Evolutionary conservation across 495 filamentous ascomycete genomes (phyloP), one percentile per base, ranked within the genome.

Genomic region (Aspergillus affinis): DNA sequence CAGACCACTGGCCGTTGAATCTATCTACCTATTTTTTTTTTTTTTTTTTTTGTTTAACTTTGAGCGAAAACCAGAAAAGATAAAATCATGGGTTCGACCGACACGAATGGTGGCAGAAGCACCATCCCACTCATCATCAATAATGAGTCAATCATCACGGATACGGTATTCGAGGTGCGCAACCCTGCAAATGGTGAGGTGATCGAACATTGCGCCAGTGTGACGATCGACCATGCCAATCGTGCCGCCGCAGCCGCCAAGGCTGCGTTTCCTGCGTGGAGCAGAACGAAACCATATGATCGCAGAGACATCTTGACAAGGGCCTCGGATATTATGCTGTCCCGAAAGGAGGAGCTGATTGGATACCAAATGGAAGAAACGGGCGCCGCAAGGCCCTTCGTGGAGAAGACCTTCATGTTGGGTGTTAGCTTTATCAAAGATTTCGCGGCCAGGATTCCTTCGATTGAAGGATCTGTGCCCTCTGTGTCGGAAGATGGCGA

Each of bases 251-350:
- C 61, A 13, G 78, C 87, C 2, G 90, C 91, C 0, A 75, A 85
- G 41, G 78, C 78, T 10, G 92, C 92, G 5, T 89, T 91, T 71
- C 81, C 81, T 45, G 70, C 82, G 60, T 97, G 92, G 92, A 78
- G 78, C 59, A 79, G 84, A 54, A 82, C 82, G 0, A 83, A 82
- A 51, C 82, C 88, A 15, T 73, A 77, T 32, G 65, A 77, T 36
- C 88, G 90, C 30, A 84, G 90, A 50, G 83, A 90, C 62, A 85
- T 96, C 62, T 73, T 97, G 55, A 71, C 87, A 51, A 86, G 84
- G 66, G 87, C 87, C 23, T 87, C 89, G 19, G 85, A 88, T 18
- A 76, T 92, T 59, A 77, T 97, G 62, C 75, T 81, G 8, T 69
- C 70, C 27, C 80, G 87, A n/a, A 77, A 75, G 26, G 83, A 87